phyloP scores from a whole-genome alignment of 116 monocot species.

The Dioscorea cayenensis region DNA sequence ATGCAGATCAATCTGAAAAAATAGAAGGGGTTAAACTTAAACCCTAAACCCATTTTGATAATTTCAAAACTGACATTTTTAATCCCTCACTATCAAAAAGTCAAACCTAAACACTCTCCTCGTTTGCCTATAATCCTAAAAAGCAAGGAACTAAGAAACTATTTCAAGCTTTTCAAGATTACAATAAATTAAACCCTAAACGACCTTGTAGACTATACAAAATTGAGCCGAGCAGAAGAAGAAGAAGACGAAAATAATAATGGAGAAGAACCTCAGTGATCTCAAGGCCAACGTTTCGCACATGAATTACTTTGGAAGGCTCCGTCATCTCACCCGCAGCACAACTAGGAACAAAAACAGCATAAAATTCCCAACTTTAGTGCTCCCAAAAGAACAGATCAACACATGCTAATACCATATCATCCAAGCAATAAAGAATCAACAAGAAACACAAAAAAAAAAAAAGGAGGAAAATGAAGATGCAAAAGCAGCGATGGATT shows the following conservation, averaged over 20 bases:
- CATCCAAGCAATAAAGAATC: no score
- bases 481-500: no score
- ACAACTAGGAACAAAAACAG: no score
- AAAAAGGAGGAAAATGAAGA: no score
- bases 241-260: background rate
- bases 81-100: background rate
- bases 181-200: background rate
- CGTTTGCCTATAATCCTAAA: no score
- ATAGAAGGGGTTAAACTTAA: background rate
- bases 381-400: no score
- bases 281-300: constrained; percentile 80
- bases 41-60: background rate
- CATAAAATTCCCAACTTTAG: no score
- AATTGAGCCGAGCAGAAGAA: background rate
- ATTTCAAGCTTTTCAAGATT: background rate
- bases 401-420: no score
- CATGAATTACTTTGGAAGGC: constrained; percentile 75
- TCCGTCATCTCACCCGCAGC: constrained; percentile 43
- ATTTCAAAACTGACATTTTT: background rate
- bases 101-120: no score
- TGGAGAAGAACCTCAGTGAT: constrained; percentile 49
- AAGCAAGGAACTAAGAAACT: background rate
- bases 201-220: background rate
- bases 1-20: constrained; percentile 61
- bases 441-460: no score